phyloP scores from a whole-genome alignment of 164 flowering plant species.

The Liriodendron chinense region DNA sequence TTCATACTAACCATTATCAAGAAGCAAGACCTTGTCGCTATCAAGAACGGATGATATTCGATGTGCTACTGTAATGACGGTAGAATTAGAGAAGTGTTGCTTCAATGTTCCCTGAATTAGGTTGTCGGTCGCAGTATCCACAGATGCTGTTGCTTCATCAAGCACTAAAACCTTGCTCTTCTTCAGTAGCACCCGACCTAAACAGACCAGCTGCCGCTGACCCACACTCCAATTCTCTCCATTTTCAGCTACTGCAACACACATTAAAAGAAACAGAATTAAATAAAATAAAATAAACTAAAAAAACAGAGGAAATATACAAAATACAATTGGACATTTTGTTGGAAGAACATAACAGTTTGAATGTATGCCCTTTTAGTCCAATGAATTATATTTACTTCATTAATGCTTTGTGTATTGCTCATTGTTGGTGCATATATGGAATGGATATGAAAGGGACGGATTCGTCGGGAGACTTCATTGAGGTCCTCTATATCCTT shows the following conservation, averaged over 20 bases:
- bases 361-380: not conserved
- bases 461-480: too few species aligned
- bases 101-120: slow-evolving; percentile 39
- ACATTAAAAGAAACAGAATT: not conserved
- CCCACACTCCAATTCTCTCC: slow-evolving; percentile 72
- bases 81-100: slow-evolving; percentile 32
- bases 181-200: slow-evolving; percentile 47
- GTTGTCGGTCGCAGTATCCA: slow-evolving; percentile 49
- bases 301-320: not conserved
- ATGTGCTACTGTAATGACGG: slow-evolving; percentile 49
- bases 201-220: slow-evolving; percentile 50
- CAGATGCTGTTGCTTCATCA: slow-evolving; percentile 67
- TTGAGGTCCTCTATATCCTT: too few species aligned
- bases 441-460: too few species aligned
- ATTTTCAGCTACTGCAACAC: slow-evolving; percentile 32
- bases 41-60: slow-evolving; percentile 43
- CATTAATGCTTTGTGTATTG: not conserved
- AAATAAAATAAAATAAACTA: too few species aligned
- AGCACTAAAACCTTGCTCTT: slow-evolving; percentile 48
- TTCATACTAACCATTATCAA: slow-evolving; percentile 27
- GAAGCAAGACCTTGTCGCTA: slow-evolving; percentile 36
- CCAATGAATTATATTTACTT: not conserved
- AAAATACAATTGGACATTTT: not conserved
- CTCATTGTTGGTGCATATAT: too few species aligned
- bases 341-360: not conserved